phyloP scores from a whole-genome alignment of 2,329 filamentous ascomycete genomes.

The Calonectria multiphialidica region DNA sequence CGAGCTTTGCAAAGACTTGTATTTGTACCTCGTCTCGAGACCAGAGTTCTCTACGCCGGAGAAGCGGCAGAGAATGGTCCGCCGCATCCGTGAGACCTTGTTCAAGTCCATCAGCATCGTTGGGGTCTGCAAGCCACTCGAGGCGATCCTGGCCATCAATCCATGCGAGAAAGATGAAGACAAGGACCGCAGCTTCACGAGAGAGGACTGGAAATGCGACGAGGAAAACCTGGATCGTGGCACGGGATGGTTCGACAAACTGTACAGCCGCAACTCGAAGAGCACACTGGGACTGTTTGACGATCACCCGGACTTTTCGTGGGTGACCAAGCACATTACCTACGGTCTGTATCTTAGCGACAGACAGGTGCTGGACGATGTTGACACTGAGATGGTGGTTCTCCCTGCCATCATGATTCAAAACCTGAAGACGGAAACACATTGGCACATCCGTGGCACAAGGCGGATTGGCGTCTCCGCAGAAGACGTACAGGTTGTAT shows the following conservation, averaged over 20 bases:
- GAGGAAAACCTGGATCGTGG: background rate
- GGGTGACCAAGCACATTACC: background rate
- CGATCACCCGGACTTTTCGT: background rate
- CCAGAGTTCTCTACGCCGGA: background rate
- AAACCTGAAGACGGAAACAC: background rate
- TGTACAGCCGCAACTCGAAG: background rate
- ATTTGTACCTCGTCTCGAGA: background rate
- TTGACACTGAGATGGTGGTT: background rate
- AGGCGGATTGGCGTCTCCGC: background rate
- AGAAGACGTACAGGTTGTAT: background rate
- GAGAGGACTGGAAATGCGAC: background rate
- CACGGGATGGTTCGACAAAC: background rate
- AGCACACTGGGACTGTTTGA: background rate
- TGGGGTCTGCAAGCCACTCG: background rate
- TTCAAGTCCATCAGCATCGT: conserved; percentile 1
- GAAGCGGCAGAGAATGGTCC: background rate
- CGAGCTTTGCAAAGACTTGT: background rate
- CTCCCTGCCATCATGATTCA: background rate
- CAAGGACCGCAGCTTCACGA: background rate
- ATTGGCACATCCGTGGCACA: background rate
- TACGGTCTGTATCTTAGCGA: background rate
- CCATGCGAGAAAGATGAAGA: background rate
- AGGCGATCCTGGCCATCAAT: background rate
- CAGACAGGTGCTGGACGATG: background rate
- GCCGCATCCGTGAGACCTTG: background rate